A percentile compares a stretch with the other conserved stretches of the same genome.
Evolutionary conservation across 2,329 filamentous ascomycete species (phyloP).

Genomic region (Neofusicoccum kwambonambiense): DNA sequence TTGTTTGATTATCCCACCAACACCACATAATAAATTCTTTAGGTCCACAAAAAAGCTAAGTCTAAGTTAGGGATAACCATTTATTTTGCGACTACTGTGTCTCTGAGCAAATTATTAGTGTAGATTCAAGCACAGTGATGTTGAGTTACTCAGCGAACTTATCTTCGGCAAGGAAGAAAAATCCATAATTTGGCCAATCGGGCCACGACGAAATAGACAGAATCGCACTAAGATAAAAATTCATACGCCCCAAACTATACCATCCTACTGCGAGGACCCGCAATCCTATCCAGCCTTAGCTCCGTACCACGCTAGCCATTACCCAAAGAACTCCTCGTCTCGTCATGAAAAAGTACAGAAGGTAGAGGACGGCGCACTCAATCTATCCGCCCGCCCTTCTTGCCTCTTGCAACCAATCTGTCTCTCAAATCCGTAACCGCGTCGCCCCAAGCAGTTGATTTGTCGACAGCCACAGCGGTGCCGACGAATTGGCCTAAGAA

Average conservation of each 20-base stretch:
- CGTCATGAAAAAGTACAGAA: background rate
- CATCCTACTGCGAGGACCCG: background rate
- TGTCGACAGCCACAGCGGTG: conserved; percentile 29
- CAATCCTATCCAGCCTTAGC: background rate
- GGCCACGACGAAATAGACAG: background rate
- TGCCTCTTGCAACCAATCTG: conserved; percentile 45
- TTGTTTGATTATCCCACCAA: too few species aligned
- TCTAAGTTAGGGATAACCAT: too few species aligned
- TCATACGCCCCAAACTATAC: background rate
- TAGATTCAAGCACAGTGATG: too few species aligned
- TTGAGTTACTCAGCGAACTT: too few species aligned
- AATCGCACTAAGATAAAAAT: background rate
- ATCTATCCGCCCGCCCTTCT: conserved; percentile 40
- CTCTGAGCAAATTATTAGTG: too few species aligned
- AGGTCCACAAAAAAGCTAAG: too few species aligned
- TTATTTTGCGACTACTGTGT: too few species aligned
- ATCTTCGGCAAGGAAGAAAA: background rate
- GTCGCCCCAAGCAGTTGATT: conserved; percentile 36
- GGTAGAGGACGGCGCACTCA: background rate
- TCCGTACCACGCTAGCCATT: background rate
- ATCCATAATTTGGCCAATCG: background rate
- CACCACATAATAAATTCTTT: too few species aligned
- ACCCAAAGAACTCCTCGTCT: background rate
- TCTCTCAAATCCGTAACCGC: conserved; percentile 45
- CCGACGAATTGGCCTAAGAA: conserved; percentile 61